Evolutionary conservation across 2,329 filamentous ascomycete species (phyloP).

Genomic region (Pezicula radicicola): DNA sequence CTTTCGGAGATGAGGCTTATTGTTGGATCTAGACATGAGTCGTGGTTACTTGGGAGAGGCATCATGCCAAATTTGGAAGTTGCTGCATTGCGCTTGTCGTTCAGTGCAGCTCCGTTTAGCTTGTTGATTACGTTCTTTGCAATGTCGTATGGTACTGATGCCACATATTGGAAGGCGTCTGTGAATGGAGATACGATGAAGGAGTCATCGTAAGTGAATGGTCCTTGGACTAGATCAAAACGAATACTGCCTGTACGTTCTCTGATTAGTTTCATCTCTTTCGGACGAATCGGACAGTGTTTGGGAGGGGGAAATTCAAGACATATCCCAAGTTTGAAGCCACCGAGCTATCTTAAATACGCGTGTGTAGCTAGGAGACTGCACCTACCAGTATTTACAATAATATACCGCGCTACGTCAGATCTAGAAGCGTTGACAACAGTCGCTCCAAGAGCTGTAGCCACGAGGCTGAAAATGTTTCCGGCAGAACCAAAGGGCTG

Average conservation of each 20-base stretch:
- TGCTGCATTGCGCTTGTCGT: constrained; percentile 13
- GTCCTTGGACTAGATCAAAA: constrained; percentile 90
- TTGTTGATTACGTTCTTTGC: constrained; percentile 64
- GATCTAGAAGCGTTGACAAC: constrained; percentile 53
- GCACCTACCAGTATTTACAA: constrained; percentile 72
- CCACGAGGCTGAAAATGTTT: constrained; percentile 66
- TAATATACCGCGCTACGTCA: constrained; percentile 63
- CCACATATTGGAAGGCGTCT: constrained; percentile 72
- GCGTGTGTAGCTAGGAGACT: too few species aligned
- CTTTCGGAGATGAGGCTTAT: constrained; percentile 12
- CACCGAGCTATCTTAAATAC: too few species aligned
- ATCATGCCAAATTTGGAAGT: constrained; percentile 3
- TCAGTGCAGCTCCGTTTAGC: constrained; percentile 47
- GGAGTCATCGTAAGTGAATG: constrained; percentile 82
- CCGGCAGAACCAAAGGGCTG: constrained; percentile 66
- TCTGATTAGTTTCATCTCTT: too few species aligned
- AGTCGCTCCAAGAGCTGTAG: constrained; percentile 68
- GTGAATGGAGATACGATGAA: constrained; percentile 85
- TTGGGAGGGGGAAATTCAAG: too few species aligned
- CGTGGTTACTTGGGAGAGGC: constrained; percentile 28
- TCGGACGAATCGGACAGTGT: too few species aligned
- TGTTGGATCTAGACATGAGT: constrained; percentile 26
- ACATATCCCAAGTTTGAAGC: too few species aligned
- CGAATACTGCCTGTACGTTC: constrained; percentile 56
- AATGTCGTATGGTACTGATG: constrained; percentile 73